Conservation (phyloP, 1,284 basidiomycete species). For the Singerocomus inundabilis region DNA sequence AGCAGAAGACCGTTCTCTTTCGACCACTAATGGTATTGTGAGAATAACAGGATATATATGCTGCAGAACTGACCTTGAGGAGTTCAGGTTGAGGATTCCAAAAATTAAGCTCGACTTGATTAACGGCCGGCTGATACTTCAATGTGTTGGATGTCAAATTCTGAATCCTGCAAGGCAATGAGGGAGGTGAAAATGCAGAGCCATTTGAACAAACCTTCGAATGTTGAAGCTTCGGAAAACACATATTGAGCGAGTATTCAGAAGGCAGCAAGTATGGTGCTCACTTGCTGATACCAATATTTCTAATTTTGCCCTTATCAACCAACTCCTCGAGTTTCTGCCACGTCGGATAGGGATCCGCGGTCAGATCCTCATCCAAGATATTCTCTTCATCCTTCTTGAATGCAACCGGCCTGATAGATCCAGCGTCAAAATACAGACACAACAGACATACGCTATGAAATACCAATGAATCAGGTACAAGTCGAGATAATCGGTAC, state of each 20-base stretch:
- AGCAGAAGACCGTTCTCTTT: constrained; percentile 64
- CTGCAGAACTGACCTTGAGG: constrained; percentile 48
- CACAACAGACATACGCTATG: background rate
- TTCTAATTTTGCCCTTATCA: constrained; percentile 74
- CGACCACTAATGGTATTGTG: constrained; percentile 46
- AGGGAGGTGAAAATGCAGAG: background rate
- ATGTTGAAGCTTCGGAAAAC: constrained; percentile 21
- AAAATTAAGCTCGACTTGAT: constrained; percentile 83
- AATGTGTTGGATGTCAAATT: constrained; percentile 71
- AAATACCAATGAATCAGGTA: constrained; percentile 83
- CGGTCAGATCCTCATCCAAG: constrained; percentile 63
- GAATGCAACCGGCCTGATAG: constrained; percentile 63
- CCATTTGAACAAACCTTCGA: constrained; percentile 21
- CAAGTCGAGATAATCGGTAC: constrained; percentile 76
- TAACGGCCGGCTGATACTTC: constrained; percentile 74
- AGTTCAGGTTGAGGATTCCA: constrained; percentile 84
- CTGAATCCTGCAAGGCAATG: constrained; percentile 40
- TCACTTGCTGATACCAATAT: constrained; percentile 82
- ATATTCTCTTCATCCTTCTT: constrained; percentile 52
- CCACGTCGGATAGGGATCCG: constrained; percentile 81
- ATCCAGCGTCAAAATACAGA: background rate
- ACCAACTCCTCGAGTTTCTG: constrained; percentile 78
- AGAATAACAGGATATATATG: background rate
- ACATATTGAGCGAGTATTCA: background rate
- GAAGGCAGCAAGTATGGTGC: constrained; percentile 18